These are phyloP conservation scores for Albophoma yamanashiensis DNA, from an alignment of 2,329 filamentous ascomycete genomes.

Conservation along the genomic window DNA sequence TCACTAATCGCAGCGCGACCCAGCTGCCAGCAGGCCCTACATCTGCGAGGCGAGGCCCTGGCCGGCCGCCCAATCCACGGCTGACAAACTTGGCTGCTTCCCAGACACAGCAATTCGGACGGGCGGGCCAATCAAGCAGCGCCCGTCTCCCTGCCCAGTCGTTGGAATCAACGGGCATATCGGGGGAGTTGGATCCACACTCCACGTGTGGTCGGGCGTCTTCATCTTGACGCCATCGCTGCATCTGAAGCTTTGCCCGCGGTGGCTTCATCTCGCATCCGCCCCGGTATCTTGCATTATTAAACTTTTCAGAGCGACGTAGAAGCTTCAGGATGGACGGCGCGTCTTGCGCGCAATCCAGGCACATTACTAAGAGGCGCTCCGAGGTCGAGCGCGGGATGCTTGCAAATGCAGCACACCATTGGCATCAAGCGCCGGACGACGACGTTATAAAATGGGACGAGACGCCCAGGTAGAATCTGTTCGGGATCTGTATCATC, in stretches of 20 bases:
- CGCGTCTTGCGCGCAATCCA: too few species aligned
- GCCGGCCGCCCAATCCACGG: not conserved
- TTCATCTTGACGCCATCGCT: not conserved
- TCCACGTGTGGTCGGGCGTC: not conserved
- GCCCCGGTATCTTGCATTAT: not conserved
- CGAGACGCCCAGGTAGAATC: not conserved
- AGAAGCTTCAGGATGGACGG: not conserved
- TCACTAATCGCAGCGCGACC: not conserved
- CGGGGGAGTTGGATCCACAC: not conserved
- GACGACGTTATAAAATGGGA: not conserved
- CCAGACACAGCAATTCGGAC: not conserved
- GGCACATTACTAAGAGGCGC: not conserved
- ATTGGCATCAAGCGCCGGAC: not conserved
- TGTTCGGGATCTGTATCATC: not conserved
- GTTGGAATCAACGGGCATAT: not conserved
- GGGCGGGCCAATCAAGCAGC: not conserved
- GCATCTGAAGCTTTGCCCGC: not conserved
- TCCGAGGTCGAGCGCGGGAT: not conserved
- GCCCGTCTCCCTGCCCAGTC: too few species aligned
- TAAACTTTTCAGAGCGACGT: not conserved
- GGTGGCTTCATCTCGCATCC: not conserved
- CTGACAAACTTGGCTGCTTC: not conserved
- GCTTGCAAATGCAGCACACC: not conserved
- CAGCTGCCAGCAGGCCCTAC: not conserved
- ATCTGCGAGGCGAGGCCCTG: not conserved